A percentile compares a stretch with the other conserved stretches of the same genome.
phyloP scores from a whole-genome alignment of 768 basidiomycete genomes.

The Gymnopilus dilepis region DNA sequence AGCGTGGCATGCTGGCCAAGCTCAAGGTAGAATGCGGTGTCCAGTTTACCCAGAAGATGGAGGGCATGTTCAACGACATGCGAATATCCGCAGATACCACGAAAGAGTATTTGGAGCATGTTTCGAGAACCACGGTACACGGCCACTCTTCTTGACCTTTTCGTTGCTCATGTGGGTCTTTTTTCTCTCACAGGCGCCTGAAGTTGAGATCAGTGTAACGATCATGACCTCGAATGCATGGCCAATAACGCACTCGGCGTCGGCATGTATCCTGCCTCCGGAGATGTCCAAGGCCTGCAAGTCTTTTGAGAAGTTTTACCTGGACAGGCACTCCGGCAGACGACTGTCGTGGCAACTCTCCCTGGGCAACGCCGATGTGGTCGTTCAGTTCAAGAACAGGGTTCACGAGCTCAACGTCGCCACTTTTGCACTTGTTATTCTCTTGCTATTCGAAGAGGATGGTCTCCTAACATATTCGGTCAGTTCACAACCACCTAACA shows the following conservation, averaged over 20 bases:
- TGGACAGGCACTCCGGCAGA: conserved; percentile 86
- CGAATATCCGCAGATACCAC: conserved; percentile 84
- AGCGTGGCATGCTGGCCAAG: conserved; percentile 96
- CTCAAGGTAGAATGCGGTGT: conserved; percentile 96
- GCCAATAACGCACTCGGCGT: conserved; percentile 77
- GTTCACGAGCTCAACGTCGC: conserved; percentile 93
- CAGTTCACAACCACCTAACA: conserved; percentile 32
- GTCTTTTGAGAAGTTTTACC: conserved; percentile 90
- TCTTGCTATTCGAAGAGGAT: conserved; percentile 85
- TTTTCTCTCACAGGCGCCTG: conserved; percentile 56
- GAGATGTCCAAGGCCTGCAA: conserved; percentile 66
- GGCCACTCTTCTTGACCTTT: conserved; percentile 13
- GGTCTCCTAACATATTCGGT: conserved; percentile 82
- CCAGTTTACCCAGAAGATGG: conserved; percentile 96
- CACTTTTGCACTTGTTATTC: conserved; percentile 85
- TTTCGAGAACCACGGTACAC: conserved; percentile 68
- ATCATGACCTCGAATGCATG: conserved; percentile 98
- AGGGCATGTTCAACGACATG: conserved; percentile 99
- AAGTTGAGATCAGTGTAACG: conserved; percentile 83
- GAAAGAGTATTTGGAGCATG: conserved; percentile 67
- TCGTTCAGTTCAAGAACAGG: conserved; percentile 76
- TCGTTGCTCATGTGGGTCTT: conserved; percentile 14
- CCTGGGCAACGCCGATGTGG: conserved; percentile 89
- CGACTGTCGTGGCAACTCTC: conserved; percentile 92
- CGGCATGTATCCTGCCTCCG: conserved; percentile 71